Percentiles rank a stretch among this genome's conserved stretches.
phyloP scores from a whole-genome alignment of 1,284 basidiomycete genomes.

The Rhodotorula sp. region DNA sequence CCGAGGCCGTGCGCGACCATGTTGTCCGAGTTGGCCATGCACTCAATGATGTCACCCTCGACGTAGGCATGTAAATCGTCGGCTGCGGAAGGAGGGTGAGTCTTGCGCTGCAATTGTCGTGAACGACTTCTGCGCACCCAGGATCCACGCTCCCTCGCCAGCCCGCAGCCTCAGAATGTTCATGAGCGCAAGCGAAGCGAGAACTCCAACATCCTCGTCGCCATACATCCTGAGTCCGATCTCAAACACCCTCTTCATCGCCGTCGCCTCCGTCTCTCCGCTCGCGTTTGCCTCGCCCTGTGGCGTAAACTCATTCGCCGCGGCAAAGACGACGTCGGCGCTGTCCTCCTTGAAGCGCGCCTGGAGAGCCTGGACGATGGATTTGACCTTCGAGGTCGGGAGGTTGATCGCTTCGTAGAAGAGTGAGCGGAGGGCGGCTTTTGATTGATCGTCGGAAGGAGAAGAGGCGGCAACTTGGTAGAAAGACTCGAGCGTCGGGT shows the following conservation, averaged over 20 bases:
- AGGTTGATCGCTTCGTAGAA: slow-evolving; percentile 34
- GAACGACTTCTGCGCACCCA: slow-evolving; percentile 11
- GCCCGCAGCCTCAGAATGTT: slow-evolving; percentile 38
- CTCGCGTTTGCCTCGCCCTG: slow-evolving; percentile 22
- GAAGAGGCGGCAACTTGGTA: slow-evolving; percentile 1
- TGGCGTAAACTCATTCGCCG: slow-evolving; percentile 14
- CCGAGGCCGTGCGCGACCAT: slow-evolving; percentile 41
- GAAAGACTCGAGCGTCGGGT: slow-evolving; percentile 16
- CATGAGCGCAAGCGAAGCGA: slow-evolving; percentile 34
- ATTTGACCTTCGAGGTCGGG: slow-evolving; percentile 20
- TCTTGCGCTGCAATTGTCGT: background rate
- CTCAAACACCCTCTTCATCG: slow-evolving; percentile 32
- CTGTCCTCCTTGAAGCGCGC: slow-evolving; percentile 23
- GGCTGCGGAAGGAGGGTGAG: slow-evolving; percentile 1
- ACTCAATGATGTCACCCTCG: slow-evolving; percentile 41
- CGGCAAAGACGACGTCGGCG: slow-evolving; percentile 30
- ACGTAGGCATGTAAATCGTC: slow-evolving; percentile 25
- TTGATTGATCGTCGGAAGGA: background rate
- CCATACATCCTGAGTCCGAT: slow-evolving; percentile 33
- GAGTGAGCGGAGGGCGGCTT: slow-evolving; percentile 29
- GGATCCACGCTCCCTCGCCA: slow-evolving; percentile 41
- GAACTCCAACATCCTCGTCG: slow-evolving; percentile 29
- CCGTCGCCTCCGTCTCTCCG: slow-evolving; percentile 27
- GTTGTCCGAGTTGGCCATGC: slow-evolving; percentile 33
- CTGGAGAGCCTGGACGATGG: slow-evolving; percentile 14